A percentile compares a stretch with the other conserved stretches of the same genome.
These are phyloP conservation scores for Aspergillus glaucus DNA, from an alignment of 2,329 filamentous ascomycete genomes.

Conservation along the genomic window DNA sequence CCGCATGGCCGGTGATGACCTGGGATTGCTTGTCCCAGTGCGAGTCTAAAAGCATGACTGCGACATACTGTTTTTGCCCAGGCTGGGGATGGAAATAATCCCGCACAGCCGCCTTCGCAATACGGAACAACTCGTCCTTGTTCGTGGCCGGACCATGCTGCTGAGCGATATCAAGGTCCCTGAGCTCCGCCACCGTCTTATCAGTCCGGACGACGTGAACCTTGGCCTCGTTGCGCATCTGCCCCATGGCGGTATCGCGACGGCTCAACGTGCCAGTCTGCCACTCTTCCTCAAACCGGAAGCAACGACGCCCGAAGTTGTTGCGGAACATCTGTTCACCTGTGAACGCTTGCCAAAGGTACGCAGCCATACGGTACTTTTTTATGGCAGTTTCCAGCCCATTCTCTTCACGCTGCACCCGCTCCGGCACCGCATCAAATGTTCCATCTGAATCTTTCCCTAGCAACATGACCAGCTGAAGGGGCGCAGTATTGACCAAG, in stretches of 20 bases:
- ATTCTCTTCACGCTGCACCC: conserved; percentile 74
- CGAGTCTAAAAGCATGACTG: conserved; percentile 76
- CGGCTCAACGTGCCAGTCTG: conserved; percentile 71
- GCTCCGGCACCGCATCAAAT: conserved; percentile 74
- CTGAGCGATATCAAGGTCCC: conserved; percentile 70
- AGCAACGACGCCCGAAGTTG: conserved; percentile 75
- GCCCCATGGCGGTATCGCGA: conserved; percentile 62
- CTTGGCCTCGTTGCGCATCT: conserved; percentile 84
- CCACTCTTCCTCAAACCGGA: conserved; percentile 95
- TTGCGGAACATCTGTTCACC: conserved; percentile 94
- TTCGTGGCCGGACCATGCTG: conserved; percentile 64
- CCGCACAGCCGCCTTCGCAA: conserved; percentile 71
- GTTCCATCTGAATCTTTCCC: conserved; percentile 82
- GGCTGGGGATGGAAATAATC: conserved; percentile 67
- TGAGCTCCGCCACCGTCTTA: conserved; percentile 78
- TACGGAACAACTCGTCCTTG: conserved; percentile 67
- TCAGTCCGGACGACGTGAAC: conserved; percentile 77
- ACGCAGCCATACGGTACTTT: conserved; percentile 92
- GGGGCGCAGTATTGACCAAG: conserved; percentile 67
- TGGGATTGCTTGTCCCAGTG: conserved; percentile 74
- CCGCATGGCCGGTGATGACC: conserved; percentile 72
- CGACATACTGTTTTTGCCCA: conserved; percentile 82
- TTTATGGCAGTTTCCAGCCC: conserved; percentile 69
- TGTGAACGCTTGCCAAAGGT: conserved; percentile 95
- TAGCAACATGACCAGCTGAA: conserved; percentile 82